Conservation (phyloP, 257 asterid genomes). For the Nicotiana paniculata region DNA sequence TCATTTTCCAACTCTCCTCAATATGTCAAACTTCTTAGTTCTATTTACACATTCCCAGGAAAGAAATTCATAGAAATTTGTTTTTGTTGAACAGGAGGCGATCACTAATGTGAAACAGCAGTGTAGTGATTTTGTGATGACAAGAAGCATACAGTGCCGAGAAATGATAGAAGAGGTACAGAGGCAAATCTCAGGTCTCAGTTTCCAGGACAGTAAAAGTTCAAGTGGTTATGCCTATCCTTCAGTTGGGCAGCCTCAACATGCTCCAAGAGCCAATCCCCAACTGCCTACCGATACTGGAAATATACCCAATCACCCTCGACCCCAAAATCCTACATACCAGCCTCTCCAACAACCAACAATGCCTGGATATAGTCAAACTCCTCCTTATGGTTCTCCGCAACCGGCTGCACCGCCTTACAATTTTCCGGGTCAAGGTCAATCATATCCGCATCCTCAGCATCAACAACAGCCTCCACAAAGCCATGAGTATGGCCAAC, state of each 20-base stretch:
- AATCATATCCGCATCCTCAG: conserved; percentile 54
- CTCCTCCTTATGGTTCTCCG: conserved; percentile 41
- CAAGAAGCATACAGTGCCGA: conserved; percentile 88
- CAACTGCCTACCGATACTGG: conserved; percentile 19
- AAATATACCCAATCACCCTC: conserved; percentile 18
- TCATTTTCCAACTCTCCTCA: not conserved
- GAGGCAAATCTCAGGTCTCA: conserved; percentile 77
- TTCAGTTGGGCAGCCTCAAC: conserved; percentile 46
- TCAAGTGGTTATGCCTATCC: conserved; percentile 45
- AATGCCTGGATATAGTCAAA: conserved; percentile 41
- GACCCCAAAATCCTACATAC: conserved; percentile 45
- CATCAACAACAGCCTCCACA: conserved; percentile 50
- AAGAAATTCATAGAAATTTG: not conserved
- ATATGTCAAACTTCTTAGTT: not conserved
- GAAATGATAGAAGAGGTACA: conserved; percentile 94
- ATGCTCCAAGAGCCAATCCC: conserved; percentile 47
- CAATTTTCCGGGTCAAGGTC: conserved; percentile 40
- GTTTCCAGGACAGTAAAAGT: conserved; percentile 66
- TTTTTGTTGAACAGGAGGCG: conserved; percentile 62
- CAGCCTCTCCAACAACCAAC: conserved; percentile 63
- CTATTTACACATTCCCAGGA: not conserved
- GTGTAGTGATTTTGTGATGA: conserved; percentile 94
- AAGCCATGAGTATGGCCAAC: conserved; percentile 72
- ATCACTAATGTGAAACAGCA: conserved; percentile 81
- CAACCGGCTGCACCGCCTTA: conserved; percentile 67